A percentile compares a stretch with the other conserved stretches of the same genome.
These are phyloP conservation scores for Delphinella strobiligena DNA, from an alignment of 2,329 filamentous ascomycete species.

Conservation along the genomic window DNA sequence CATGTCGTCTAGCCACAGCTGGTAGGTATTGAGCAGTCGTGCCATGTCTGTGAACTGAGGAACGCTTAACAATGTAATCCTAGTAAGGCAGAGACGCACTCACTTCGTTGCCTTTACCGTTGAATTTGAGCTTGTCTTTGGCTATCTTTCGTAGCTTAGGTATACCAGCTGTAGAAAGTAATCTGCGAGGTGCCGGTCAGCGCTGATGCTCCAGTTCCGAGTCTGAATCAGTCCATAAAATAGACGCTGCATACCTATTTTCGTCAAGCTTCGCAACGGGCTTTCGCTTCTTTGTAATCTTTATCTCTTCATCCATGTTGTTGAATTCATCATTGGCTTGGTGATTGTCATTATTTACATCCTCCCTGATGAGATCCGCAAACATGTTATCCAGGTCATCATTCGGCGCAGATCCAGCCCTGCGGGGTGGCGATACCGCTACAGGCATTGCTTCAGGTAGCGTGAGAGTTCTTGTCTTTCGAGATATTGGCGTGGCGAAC, in stretches of 20 bases:
- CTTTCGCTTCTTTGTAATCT: conserved; percentile 62
- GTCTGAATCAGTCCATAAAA: too few species aligned
- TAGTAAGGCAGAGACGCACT: neutral
- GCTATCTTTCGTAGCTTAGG: conserved; percentile 65
- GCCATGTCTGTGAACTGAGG: conserved; percentile 69
- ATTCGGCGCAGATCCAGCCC: conserved; percentile 13
- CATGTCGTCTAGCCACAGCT: conserved; percentile 91
- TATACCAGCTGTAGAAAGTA: conserved; percentile 76
- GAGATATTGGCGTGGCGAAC: too few species aligned
- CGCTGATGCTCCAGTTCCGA: neutral
- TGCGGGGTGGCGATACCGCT: conserved; percentile 14
- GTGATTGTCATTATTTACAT: conserved; percentile 40
- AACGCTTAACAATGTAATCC: neutral
- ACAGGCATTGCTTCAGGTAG: conserved; percentile 19
- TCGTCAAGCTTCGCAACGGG: conserved; percentile 84
- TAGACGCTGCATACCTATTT: conserved; percentile 45
- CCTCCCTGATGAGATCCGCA: conserved; percentile 56
- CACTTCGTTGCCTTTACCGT: conserved; percentile 90
- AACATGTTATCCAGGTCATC: conserved; percentile 57
- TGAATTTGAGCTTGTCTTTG: conserved; percentile 60
- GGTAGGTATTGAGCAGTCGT: conserved; percentile 77
- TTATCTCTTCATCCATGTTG: conserved; percentile 78
- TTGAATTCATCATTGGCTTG: conserved; percentile 25
- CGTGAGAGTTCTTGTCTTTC: too few species aligned
- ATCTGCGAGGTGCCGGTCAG: conserved; percentile 32